Percentiles rank a stretch among this genome's conserved stretches.
phyloP scores from a whole-genome alignment of 106 monocot species.

The Phalaenopsis equestris region DNA sequence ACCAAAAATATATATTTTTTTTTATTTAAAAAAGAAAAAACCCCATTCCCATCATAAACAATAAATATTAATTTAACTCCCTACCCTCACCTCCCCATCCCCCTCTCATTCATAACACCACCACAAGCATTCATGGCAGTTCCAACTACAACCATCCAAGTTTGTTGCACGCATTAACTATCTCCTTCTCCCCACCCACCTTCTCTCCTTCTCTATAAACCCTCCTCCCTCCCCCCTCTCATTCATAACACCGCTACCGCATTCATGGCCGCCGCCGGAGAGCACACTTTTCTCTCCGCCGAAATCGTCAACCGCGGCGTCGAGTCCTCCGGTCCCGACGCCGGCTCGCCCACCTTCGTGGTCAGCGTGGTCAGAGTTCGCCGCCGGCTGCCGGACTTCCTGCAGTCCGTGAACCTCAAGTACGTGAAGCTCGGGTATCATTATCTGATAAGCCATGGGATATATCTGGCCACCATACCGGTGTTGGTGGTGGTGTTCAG shows the following conservation, averaged over 20 bases:
- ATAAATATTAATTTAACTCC: neutral
- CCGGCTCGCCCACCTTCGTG: conserved; percentile 81
- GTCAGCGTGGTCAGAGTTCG: conserved; percentile 79
- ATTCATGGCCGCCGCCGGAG: conserved; percentile 25
- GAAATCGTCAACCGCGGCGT: conserved; percentile 97
- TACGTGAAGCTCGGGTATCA: conserved; percentile 92
- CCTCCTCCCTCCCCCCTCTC: neutral
- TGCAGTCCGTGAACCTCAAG: conserved; percentile 97
- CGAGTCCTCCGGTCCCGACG: conserved; percentile 69
- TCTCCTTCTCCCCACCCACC: neutral
- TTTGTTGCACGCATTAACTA: conserved; percentile 5
- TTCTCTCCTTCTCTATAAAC: neutral
- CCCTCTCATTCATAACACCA: neutral
- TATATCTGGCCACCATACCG: conserved; percentile 72
- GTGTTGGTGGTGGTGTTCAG: conserved; percentile 68
- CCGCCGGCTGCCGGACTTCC: conserved; percentile 78
- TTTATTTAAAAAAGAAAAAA: too few species aligned
- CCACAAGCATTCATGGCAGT: neutral
- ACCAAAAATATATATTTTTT: too few species aligned
- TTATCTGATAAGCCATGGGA: conserved; percentile 81
- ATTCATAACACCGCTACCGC: too few species aligned
- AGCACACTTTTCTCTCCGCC: conserved; percentile 68
- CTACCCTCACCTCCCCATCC: neutral
- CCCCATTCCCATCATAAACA: too few species aligned
- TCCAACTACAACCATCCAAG: conserved; percentile 4